Evolutionary conservation across 306 rosid species (phyloP).

Genomic region (Vigna unguiculata): DNA sequence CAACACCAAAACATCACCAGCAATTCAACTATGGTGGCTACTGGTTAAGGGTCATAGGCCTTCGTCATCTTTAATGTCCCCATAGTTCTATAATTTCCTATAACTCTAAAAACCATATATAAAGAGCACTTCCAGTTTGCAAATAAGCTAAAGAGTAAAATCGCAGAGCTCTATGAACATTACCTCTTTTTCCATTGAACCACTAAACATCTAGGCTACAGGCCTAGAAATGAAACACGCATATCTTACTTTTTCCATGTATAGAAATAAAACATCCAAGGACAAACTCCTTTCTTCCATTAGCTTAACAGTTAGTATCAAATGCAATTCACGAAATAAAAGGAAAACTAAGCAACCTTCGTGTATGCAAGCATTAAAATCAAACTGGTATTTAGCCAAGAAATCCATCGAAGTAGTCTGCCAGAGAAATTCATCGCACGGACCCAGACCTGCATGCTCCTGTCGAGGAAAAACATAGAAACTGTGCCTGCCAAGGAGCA

Average conservation of each 20-base stretch:
- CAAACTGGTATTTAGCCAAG: conserved; percentile 91
- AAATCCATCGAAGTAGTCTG: conserved; percentile 89
- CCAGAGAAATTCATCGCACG: conserved; percentile 80
- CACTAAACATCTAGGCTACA: conserved; percentile 19
- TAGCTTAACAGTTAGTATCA: background rate
- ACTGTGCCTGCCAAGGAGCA: conserved; percentile 70
- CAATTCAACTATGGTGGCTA: background rate
- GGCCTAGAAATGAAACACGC: conserved; percentile 17
- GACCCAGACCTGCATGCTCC: conserved; percentile 61
- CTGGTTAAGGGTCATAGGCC: conserved; percentile 5
- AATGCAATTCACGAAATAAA: conserved; percentile 32
- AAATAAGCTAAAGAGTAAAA: background rate
- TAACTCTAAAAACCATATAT: background rate
- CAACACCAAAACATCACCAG: conserved; percentile 21
- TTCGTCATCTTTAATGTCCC: conserved; percentile 5
- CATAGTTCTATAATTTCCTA: conserved; percentile 5
- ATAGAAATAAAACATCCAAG: conserved; percentile 31
- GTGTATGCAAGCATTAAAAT: conserved; percentile 83
- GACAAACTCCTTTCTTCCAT: conserved; percentile 35
- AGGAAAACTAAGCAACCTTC: conserved; percentile 68
- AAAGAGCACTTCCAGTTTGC: background rate
- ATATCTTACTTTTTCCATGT: conserved; percentile 15
- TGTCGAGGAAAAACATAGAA: conserved; percentile 89
- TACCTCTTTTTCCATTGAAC: conserved; percentile 27
- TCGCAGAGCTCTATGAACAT: background rate